phyloP scores from a whole-genome alignment of 202 grass and related monocot genomes.

The Schoenoplectus triqueter region DNA sequence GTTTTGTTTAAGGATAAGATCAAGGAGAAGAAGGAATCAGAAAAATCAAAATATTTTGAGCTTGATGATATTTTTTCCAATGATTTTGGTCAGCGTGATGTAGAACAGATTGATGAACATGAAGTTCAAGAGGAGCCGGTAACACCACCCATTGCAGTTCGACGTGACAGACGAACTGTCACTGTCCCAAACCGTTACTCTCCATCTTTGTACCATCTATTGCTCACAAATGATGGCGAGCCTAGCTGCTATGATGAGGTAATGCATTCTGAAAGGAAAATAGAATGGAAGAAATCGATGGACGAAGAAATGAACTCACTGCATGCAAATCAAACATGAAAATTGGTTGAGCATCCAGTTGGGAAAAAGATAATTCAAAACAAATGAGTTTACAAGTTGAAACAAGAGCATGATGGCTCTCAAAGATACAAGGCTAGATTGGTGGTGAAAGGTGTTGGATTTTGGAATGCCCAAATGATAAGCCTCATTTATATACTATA shows the following conservation, averaged over 20 bases:
- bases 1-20: constrained; percentile 55
- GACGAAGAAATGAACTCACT: not conserved
- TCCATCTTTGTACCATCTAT: constrained; percentile 11
- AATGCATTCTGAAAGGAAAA: not conserved
- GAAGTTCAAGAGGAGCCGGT: constrained; percentile 17
- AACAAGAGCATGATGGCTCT: not conserved
- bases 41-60: constrained; percentile 39
- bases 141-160: not conserved
- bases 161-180: not conserved
- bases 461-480: too few relatives aligned
- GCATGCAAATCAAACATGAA: constrained; percentile 5
- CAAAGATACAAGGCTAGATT: not conserved
- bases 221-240: constrained; percentile 3
- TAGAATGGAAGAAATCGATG: not conserved
- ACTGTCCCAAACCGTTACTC: not conserved
- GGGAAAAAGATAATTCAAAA: not conserved
- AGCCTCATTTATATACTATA: too few relatives aligned
- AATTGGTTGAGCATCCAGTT: not conserved
- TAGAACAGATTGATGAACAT: constrained; percentile 20
- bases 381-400: not conserved
- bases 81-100: constrained; percentile 13
- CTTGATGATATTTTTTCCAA: constrained; percentile 12
- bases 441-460: not conserved
- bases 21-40: constrained; percentile 29
- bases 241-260: constrained; percentile 15